These are phyloP conservation scores for Pyrenochaeta sp. DNA, from an alignment of 2,329 filamentous ascomycete species.

Conservation along the genomic window DNA sequence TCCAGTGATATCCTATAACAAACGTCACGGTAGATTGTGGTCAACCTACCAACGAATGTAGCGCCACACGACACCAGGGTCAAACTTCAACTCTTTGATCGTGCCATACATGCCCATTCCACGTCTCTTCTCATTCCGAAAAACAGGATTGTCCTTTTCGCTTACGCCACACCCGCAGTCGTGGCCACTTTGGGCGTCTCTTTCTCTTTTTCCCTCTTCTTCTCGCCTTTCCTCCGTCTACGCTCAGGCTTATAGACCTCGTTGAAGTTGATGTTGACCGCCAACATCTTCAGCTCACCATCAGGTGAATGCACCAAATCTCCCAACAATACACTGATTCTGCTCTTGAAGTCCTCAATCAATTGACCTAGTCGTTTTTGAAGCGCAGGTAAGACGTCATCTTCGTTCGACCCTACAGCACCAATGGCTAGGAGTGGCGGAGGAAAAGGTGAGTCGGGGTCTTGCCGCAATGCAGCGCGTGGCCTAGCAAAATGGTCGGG, in stretches of 20 bases:
- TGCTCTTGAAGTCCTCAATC: constrained; percentile 76
- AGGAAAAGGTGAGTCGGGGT: constrained; percentile 55
- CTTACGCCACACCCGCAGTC: neutral
- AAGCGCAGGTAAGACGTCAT: constrained; percentile 77
- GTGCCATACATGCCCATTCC: no score
- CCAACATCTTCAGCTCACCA: constrained; percentile 93
- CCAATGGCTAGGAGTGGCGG: constrained; percentile 48
- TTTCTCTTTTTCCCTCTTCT: constrained; percentile 41
- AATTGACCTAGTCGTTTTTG: constrained; percentile 77
- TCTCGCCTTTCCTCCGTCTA: constrained; percentile 61
- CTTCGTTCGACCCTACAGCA: constrained; percentile 55
- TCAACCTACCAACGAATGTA: no score
- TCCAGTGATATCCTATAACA: no score
- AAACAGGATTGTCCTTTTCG: neutral
- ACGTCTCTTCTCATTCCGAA: no score
- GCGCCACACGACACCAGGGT: no score
- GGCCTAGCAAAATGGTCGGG: constrained; percentile 33
- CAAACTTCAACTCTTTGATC: no score
- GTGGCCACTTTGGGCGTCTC: constrained; percentile 26
- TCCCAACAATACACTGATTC: constrained; percentile 82
- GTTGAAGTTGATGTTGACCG: constrained; percentile 99
- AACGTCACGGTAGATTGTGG: no score
- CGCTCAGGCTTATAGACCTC: constrained; percentile 87
- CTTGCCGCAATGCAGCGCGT: constrained; percentile 33
- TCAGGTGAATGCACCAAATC: constrained; percentile 94